phyloP scores from a whole-genome alignment of 2,329 filamentous ascomycete genomes.

The Botrytis medusae region DNA sequence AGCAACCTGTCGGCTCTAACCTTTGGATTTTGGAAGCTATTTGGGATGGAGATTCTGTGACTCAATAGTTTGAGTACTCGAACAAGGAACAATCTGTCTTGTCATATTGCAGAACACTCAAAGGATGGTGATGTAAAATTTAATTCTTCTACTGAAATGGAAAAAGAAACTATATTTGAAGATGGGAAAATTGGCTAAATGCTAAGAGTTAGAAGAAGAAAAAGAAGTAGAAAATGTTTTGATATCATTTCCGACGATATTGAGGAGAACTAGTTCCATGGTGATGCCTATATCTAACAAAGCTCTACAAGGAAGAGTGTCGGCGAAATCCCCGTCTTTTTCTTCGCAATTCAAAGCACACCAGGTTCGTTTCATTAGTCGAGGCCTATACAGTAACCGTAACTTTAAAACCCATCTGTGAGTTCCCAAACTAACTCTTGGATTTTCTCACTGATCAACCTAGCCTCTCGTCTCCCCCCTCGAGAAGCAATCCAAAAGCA shows the following conservation, averaged over 20 bases:
- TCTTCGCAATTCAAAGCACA: background rate
- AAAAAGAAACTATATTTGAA: background rate
- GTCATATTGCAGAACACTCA: background rate
- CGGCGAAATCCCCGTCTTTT: background rate
- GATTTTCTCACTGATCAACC: background rate
- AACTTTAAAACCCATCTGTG: background rate
- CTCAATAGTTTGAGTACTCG: background rate
- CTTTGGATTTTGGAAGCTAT: conserved; percentile 16
- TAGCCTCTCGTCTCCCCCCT: background rate
- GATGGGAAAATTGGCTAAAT: background rate
- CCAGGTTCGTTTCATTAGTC: background rate
- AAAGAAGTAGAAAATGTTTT: background rate
- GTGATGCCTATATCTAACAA: background rate
- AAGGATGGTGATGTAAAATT: background rate
- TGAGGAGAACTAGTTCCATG: background rate
- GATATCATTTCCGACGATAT: background rate
- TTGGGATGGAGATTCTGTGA: background rate
- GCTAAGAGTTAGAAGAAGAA: background rate
- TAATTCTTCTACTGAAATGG: background rate
- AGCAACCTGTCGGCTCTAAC: background rate
- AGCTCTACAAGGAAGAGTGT: background rate
- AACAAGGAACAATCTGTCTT: background rate
- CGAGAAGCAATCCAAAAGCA: background rate
- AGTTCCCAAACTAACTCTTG: background rate
- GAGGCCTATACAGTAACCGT: background rate